phyloP scores from a whole-genome alignment of 345 rosid species.

The Eutrema japonicum region DNA sequence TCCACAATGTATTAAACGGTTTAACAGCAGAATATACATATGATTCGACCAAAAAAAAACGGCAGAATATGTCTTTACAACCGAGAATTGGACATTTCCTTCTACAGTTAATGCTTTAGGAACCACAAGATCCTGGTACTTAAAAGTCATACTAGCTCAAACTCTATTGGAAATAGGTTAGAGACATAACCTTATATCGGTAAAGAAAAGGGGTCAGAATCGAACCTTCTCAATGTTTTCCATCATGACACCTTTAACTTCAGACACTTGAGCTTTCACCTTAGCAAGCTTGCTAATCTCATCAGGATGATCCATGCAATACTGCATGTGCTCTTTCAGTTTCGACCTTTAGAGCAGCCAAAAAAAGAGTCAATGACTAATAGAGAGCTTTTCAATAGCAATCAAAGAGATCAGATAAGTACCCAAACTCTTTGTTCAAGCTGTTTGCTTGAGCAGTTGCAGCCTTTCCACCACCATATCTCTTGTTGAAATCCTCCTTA shows the following conservation, averaged over 20 bases:
- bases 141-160: neutral
- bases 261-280: constrained; percentile 96
- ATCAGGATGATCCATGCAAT: constrained; percentile 94
- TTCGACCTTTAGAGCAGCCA: constrained; percentile 58
- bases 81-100: neutral
- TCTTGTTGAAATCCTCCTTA: constrained; percentile 86
- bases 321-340: constrained; percentile 94
- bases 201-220: neutral
- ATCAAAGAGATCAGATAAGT: constrained; percentile 2
- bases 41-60: no score
- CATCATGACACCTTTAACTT: constrained; percentile 99
- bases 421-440: constrained; percentile 88
- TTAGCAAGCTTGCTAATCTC: constrained; percentile 97
- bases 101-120: neutral
- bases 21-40: neutral
- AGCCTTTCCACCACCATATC: constrained; percentile 93
- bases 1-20: neutral
- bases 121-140: neutral
- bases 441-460: constrained; percentile 72
- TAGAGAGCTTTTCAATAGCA: neutral
- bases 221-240: constrained; percentile 95
- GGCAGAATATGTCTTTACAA: neutral
- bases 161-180: neutral
- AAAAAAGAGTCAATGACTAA: constrained; percentile 19
- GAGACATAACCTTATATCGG: neutral